Evolutionary conservation across 106 monocot species (phyloP).

Genomic region (Acorus gramineus): DNA sequence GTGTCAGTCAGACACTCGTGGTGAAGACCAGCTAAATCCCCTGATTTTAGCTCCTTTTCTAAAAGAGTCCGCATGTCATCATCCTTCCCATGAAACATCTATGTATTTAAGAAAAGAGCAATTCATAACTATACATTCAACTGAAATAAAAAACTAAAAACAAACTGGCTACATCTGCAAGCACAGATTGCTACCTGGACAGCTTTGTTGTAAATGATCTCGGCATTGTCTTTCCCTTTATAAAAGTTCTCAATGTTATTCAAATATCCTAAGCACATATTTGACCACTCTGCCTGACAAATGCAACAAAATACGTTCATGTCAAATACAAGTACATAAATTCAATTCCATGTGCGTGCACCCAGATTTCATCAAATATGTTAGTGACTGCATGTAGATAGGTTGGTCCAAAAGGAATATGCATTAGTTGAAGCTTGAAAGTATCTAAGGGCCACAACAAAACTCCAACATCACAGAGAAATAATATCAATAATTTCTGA

Average conservation of each 20-base stretch:
- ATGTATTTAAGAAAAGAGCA: background rate
- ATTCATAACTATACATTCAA: no score
- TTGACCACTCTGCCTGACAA: slow-evolving; percentile 76
- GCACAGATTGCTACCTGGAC: slow-evolving; percentile 38
- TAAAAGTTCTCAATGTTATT: slow-evolving; percentile 33
- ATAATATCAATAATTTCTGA: no score
- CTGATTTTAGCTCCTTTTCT: slow-evolving; percentile 59
- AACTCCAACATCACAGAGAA: no score
- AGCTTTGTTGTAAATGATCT: slow-evolving; percentile 61
- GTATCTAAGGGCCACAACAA: no score
- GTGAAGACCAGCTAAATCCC: slow-evolving; percentile 61
- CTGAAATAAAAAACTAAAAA: background rate
- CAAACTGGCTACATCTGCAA: background rate
- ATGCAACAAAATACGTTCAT: background rate
- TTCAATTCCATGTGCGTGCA: no score
- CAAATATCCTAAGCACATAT: slow-evolving; percentile 53
- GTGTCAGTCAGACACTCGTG: slow-evolving; percentile 86
- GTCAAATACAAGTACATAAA: no score
- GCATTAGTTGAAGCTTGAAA: no score
- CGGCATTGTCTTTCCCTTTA: slow-evolving; percentile 50
- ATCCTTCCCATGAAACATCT: slow-evolving; percentile 68
- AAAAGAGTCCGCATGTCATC: slow-evolving; percentile 47
- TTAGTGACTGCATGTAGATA: no score
- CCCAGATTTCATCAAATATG: no score
- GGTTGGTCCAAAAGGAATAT: no score